Conservation (phyloP, 2,329 filamentous ascomycete species). For the Xylaria arbuscula region DNA sequence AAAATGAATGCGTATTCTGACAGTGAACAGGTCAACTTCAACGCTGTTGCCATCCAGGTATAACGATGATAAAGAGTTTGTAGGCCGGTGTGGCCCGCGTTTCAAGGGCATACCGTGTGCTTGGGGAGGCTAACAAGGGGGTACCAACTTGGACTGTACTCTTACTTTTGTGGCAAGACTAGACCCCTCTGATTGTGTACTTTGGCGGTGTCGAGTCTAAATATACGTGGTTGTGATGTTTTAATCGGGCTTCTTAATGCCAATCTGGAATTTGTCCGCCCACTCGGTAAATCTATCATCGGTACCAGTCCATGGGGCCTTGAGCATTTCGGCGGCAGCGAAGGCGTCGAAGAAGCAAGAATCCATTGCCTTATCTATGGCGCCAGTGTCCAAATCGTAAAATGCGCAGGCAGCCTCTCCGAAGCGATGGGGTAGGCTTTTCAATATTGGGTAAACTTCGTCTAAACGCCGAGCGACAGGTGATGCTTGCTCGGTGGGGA, state of each 20-base stretch:
- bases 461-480: constrained; percentile 62
- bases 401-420: constrained; percentile 78
- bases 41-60: constrained; percentile 51
- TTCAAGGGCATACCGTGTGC: background rate
- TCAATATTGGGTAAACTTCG: constrained; percentile 65
- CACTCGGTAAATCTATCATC: constrained; percentile 83
- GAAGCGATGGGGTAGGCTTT: constrained; percentile 72
- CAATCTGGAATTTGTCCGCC: constrained; percentile 68
- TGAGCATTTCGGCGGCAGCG: constrained; percentile 65
- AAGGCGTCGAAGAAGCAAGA: constrained; percentile 71
- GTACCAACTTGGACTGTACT: background rate
- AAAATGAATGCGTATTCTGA: constrained; percentile 19
- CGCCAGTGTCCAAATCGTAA: constrained; percentile 72
- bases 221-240: constrained; percentile 3
- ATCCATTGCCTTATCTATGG: constrained; percentile 69
- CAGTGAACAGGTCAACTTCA: constrained; percentile 50
- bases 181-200: background rate
- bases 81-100: background rate
- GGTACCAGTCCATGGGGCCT: constrained; percentile 69
- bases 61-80: constrained; percentile 31
- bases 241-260: constrained; percentile 60
- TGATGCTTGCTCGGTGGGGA: constrained; percentile 51
- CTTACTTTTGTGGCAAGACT: background rate
- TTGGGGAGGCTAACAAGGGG: background rate
- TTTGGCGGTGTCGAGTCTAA: background rate